These are phyloP conservation scores for Syzygium aqueum DNA, from an alignment of 345 rosid genomes.

Conservation along the genomic window DNA sequence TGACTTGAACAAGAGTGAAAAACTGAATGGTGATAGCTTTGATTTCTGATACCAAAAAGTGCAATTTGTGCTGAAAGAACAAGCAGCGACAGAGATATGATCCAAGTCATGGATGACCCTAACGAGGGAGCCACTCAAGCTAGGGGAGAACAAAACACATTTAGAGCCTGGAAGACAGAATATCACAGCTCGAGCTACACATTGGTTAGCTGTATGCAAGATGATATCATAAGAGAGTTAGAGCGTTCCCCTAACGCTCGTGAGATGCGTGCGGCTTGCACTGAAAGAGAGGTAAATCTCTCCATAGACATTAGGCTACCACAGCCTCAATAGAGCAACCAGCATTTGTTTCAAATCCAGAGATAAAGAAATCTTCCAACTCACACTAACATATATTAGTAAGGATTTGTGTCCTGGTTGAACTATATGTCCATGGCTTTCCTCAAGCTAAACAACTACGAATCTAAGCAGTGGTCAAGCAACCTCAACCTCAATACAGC, in stretches of 20 bases:
- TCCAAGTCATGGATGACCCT: not conserved
- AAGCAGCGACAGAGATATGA: not conserved
- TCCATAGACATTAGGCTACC: not conserved
- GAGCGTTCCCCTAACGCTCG: accelerated
- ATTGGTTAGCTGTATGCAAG: not conserved
- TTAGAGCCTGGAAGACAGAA: not conserved
- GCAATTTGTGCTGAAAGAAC: not conserved
- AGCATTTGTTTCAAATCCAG: not conserved
- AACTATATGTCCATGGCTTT: not conserved
- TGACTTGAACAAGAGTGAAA: not conserved
- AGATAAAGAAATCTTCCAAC: not conserved
- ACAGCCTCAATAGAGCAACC: not conserved
- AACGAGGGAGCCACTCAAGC: not conserved
- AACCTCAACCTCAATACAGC: not conserved
- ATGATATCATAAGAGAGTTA: not conserved
- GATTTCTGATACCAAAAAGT: not conserved
- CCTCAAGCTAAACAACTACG: not conserved
- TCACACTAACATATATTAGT: not conserved
- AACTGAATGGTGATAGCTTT: not conserved
- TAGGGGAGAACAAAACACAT: not conserved
- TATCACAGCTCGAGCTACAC: accelerated
- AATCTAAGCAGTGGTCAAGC: not conserved
- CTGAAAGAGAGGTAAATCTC: not conserved
- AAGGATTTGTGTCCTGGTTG: not conserved
- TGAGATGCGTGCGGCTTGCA: not conserved